phyloP scores from a whole-genome alignment of 495 filamentous ascomycete species.

The Neurospora sp. region DNA sequence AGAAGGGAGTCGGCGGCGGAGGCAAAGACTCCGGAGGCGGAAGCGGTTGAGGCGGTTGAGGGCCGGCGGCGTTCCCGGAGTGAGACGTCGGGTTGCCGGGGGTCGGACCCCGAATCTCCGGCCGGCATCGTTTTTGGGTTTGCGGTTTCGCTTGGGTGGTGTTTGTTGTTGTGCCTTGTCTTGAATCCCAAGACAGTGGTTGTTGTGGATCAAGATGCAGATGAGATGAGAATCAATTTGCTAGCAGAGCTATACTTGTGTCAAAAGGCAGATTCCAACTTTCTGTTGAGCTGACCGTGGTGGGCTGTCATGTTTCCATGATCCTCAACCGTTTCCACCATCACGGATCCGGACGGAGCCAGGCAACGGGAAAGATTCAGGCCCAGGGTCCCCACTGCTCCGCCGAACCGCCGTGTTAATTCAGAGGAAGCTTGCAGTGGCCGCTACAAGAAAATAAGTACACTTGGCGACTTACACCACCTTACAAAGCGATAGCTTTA shows the following conservation, averaged over 20 bases:
- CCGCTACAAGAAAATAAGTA: not conserved
- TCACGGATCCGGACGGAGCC: not conserved
- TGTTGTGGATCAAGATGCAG: not conserved
- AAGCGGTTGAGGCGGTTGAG: not conserved
- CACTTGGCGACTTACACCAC: not conserved
- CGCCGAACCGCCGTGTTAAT: not conserved
- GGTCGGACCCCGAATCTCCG: not conserved
- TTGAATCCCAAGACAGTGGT: not conserved
- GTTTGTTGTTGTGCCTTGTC: not conserved
- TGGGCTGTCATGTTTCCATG: not conserved
- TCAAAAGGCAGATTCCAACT: not conserved
- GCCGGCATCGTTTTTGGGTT: not conserved
- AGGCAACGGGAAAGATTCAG: not conserved
- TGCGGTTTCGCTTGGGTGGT: not conserved
- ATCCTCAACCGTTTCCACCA: not conserved
- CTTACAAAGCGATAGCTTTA: not conserved
- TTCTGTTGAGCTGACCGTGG: not conserved
- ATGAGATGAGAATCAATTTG: not conserved
- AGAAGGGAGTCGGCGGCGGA: conserved; percentile 24
- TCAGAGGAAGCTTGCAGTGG: not conserved
- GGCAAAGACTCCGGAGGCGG: conserved; percentile 11
- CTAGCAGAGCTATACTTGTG: not conserved
- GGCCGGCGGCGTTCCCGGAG: conserved; percentile 1
- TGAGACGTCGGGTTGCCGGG: not conserved
- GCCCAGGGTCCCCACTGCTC: not conserved